Conservation (phyloP, 768 basidiomycete genomes). For the Crassisporium funariophilum region DNA sequence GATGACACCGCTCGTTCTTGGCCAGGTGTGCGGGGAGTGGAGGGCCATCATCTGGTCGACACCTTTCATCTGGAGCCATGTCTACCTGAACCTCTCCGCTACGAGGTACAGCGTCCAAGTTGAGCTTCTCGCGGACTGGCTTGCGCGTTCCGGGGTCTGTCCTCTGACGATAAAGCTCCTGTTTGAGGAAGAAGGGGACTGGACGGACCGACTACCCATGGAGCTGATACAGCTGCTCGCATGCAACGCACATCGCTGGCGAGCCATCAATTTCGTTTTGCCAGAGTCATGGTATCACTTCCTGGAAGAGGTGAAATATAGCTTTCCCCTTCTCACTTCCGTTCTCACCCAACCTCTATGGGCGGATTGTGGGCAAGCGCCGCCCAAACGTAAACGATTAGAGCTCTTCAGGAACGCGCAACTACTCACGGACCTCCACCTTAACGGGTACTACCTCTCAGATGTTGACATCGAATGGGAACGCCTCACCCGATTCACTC, state of each 20-base stretch:
- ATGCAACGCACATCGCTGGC: neutral
- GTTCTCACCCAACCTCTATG: too few species aligned
- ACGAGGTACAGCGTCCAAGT: neutral
- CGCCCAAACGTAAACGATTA: neutral
- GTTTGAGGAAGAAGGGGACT: too few species aligned
- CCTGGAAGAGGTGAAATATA: neutral
- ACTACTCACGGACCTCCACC: neutral
- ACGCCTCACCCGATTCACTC: neutral
- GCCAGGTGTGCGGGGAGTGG: neutral
- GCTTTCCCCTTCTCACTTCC: neutral
- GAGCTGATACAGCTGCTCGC: neutral
- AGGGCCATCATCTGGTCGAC: neutral
- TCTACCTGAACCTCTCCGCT: neutral
- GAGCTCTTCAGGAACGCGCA: neutral
- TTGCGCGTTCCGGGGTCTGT: neutral
- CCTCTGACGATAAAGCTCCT: neutral
- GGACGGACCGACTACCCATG: too few species aligned
- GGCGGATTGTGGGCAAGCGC: too few species aligned
- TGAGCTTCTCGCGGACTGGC: neutral
- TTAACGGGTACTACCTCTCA: slow-evolving; percentile 8
- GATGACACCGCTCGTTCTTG: neutral
- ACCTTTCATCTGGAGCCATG: neutral
- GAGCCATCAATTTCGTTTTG: neutral
- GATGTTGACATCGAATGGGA: slow-evolving; percentile 4
- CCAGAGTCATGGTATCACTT: neutral